A percentile compares a stretch with the other conserved stretches of the same genome.
phyloP scores from a whole-genome alignment of 2,329 filamentous ascomycete genomes.

The Cercospora sp. region DNA sequence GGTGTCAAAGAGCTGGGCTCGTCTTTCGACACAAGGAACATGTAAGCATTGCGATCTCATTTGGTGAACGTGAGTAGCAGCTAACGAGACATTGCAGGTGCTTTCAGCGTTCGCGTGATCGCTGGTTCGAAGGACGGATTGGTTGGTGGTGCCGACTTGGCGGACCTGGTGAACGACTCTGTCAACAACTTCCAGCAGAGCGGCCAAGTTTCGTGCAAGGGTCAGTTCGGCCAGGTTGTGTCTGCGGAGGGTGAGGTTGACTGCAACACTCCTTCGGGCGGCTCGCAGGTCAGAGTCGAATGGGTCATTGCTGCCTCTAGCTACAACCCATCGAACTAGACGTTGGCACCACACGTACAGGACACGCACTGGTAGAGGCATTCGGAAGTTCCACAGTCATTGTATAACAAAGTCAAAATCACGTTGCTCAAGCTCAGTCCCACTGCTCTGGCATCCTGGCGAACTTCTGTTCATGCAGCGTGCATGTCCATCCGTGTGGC shows the following conservation, averaged over 20 bases:
- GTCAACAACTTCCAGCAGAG: neutral
- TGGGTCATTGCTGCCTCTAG: constrained; percentile 8
- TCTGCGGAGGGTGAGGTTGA: constrained; percentile 14
- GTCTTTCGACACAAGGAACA: neutral
- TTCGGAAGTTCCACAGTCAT: neutral
- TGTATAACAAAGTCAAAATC: neutral
- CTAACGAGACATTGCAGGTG: constrained; percentile 1
- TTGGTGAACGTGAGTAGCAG: too few species aligned
- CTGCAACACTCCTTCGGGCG: neutral
- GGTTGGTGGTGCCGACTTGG: constrained; percentile 13
- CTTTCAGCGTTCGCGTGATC: constrained; percentile 14
- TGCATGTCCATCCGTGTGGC: neutral
- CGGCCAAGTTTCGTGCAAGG: neutral
- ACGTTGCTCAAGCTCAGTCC: too few species aligned
- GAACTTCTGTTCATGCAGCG: neutral
- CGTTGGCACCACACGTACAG: neutral
- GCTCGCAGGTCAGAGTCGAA: constrained; percentile 6
- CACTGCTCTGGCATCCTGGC: too few species aligned
- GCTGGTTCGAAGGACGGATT: constrained; percentile 3
- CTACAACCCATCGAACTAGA: constrained; percentile 16
- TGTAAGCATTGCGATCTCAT: constrained; percentile 7
- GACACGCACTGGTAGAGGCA: neutral
- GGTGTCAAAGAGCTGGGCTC: constrained; percentile 9
- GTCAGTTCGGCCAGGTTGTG: constrained; percentile 3
- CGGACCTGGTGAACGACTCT: constrained; percentile 11